These are phyloP conservation scores for Calamus simplicifolius DNA, from an alignment of 176 grass and related monocot genomes.

Conservation along the genomic window DNA sequence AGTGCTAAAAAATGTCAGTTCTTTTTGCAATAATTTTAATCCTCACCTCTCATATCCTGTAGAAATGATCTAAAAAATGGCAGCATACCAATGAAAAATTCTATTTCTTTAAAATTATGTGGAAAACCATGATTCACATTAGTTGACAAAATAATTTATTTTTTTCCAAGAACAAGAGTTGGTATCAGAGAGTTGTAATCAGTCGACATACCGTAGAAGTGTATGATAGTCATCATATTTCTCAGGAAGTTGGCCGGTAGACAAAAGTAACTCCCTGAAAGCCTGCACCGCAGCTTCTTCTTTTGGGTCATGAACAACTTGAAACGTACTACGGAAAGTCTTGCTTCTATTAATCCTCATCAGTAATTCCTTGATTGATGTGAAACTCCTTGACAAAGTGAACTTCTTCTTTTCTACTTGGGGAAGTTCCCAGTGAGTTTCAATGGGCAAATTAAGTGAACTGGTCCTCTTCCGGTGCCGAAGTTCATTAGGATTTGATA, in stretches of 20 bases:
- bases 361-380: conserved; percentile 41
- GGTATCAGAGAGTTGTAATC: not conserved
- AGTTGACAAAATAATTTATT: no score
- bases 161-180: not conserved
- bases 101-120: no score
- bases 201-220: conserved; percentile 54
- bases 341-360: conserved; percentile 47
- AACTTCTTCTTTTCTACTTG: conserved; percentile 32
- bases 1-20: no score
- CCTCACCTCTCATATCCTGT: no score
- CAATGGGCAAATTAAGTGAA: conserved; percentile 25
- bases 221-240: conserved; percentile 87
- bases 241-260: conserved; percentile 56
- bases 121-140: no score
- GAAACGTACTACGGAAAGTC: conserved; percentile 31
- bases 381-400: conserved; percentile 44
- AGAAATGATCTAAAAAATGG: no score
- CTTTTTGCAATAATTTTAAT: no score
- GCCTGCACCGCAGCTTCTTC: conserved; percentile 55
- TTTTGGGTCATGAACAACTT: conserved; percentile 42
- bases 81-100: no score
- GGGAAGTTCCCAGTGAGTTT: conserved; percentile 39
- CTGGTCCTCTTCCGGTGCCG: not conserved
- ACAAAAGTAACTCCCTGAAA: conserved; percentile 54
- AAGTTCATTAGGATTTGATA: not conserved